A percentile compares a stretch with the other conserved stretches of the same genome.
Conservation (phyloP, 441 rosid genomes). For the Pelargonium citronellum region DNA sequence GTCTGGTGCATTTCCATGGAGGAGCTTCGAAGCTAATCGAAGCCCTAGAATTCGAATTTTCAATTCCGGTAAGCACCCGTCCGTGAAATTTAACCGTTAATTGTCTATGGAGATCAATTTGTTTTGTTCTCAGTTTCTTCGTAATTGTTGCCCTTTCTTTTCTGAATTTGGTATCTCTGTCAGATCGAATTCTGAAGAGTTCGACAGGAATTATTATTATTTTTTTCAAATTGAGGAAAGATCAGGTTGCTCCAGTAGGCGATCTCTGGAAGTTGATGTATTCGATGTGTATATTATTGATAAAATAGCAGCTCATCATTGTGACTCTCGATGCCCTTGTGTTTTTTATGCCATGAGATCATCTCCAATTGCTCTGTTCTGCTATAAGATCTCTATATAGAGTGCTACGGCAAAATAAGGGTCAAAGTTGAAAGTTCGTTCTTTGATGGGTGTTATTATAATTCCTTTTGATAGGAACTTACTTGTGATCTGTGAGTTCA, state of each 20-base stretch:
- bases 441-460: background rate
- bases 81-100: background rate
- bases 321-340: no score
- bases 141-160: background rate
- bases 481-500: background rate
- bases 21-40: background rate
- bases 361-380: background rate
- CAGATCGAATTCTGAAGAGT: background rate
- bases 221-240: background rate
- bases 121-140: background rate
- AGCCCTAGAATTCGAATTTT: conserved; percentile 3
- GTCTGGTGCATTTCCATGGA: background rate
- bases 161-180: background rate
- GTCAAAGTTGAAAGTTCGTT: background rate
- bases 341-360: background rate
- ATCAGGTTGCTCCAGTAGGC: background rate
- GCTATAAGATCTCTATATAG: background rate
- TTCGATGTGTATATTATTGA: background rate
- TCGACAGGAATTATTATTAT: background rate
- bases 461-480: background rate
- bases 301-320: no score
- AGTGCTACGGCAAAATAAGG: background rate
- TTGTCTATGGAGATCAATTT: background rate
- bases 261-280: background rate
- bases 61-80: background rate